Base-by-base conservation (phyloP, 305 asterid genomes). In the Rubia tinctorum region DNA sequence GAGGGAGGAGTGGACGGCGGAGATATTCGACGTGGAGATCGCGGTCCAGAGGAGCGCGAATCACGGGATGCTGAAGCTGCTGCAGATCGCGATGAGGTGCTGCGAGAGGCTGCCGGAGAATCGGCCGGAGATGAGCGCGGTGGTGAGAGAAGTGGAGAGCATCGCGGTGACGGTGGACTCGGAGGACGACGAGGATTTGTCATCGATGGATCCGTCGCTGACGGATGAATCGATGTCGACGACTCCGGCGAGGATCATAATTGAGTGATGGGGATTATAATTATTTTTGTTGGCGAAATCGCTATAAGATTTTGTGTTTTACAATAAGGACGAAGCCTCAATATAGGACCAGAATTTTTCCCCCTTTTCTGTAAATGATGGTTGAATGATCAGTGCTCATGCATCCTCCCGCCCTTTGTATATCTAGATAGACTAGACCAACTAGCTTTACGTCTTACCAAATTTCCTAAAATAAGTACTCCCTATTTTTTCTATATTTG, bases 1-100 rank as follows among this genome's bases (percentile, higher is more conserved):
- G 56, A 84, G 97, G 80, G 97, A 91, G 84, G 97, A 91, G 71
- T 91, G 97, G 97, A 89, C 97, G 49, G 97, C 92, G 58, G 97
- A 91, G 89, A 87, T 89, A 15, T 91, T 89, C 18, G 97, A 91
- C 44, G 77, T 83, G 27, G 97, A 91, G 85, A 84, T 91, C 17
- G 81, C 90, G 51, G 85, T 74, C 47, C 91, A 87, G 75, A 88
- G 87, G 73, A 87, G 89, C 23, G 91, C 94, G 14, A 86, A 78
- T 67, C 76, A 79, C 39, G 96, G 88, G 65, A 88, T 89, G 97
- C 73, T 91, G 61, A 81, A 74, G 72, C 77, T 91, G 77, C 71
- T 91, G 88, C 92, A 86, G 78, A 84, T 87, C 14, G 97, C 91
- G 1, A 75, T 91, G 67, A 84, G 76, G 63, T 91, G 97, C 77